Conservation (phyloP, 352 stramenopile species). For the Globisporangium heterothallicum region DNA sequence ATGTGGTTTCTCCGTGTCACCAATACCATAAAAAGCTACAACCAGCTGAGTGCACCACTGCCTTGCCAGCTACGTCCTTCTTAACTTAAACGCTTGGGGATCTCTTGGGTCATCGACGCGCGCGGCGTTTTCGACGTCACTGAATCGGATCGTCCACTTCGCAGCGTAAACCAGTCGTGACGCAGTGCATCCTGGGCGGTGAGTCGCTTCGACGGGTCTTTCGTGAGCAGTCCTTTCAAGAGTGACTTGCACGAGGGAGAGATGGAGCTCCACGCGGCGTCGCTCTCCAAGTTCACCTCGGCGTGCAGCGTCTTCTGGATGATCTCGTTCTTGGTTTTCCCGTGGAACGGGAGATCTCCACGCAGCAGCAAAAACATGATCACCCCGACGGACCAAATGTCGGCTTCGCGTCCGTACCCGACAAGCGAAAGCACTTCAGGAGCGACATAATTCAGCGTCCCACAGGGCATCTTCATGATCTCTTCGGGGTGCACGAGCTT, state of each 20-base stretch:
- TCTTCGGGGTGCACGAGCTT: constrained; percentile 91
- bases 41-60: too few relatives aligned
- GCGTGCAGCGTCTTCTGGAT: constrained; percentile 89
- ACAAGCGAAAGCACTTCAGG: constrained; percentile 87
- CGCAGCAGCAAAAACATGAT: constrained; percentile 91
- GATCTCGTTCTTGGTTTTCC: constrained; percentile 88
- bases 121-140: constrained; percentile 15
- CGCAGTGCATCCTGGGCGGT: constrained; percentile 73
- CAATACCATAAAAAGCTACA: too few relatives aligned
- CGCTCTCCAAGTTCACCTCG: constrained; percentile 75
- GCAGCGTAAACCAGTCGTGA: constrained; percentile 75
- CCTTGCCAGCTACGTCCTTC: too few relatives aligned
- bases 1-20: too few relatives aligned
- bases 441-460: constrained; percentile 92
- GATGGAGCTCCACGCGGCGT: constrained; percentile 48
- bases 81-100: constrained; percentile 11
- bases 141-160: constrained; percentile 15
- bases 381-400: constrained; percentile 91
- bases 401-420: constrained; percentile 86
- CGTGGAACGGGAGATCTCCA: constrained; percentile 88
- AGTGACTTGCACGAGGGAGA: constrained; percentile 57
- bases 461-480: constrained; percentile 92
- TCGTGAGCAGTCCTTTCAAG: constrained; percentile 78
- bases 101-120: constrained; percentile 21
- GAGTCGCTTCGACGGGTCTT: constrained; percentile 71